Conservation (phyloP, 306 rosid genomes). For the Vachellia pachyceras region DNA sequence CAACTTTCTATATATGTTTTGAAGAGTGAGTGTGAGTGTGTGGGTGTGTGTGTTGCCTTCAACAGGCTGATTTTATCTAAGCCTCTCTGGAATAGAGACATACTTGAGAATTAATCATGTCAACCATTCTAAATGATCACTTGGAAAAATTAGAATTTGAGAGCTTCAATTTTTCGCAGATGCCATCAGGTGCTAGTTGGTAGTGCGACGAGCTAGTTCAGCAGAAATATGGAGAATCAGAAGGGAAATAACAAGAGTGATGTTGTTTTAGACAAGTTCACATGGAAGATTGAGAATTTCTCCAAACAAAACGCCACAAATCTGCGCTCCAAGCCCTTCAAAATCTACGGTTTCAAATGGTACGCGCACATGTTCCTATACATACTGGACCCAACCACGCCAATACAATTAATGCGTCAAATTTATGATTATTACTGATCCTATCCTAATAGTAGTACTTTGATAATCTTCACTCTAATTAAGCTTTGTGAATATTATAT, state of each 20-base stretch:
- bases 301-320: conserved; percentile 38
- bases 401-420: too few relatives aligned
- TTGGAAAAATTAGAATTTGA: too few relatives aligned
- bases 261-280: conserved; percentile 24
- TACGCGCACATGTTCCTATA: not conserved
- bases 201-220: not conserved
- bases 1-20: not conserved
- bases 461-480: not conserved
- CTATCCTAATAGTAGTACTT: too few relatives aligned
- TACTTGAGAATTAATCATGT: too few relatives aligned
- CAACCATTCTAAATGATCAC: too few relatives aligned
- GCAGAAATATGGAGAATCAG: conserved; percentile 25
- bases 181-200: not conserved
- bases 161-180: not conserved
- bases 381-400: too few relatives aligned
- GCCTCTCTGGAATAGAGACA: too few relatives aligned
- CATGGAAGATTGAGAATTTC: conserved; percentile 45
- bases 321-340: conserved; percentile 44
- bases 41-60: too few relatives aligned
- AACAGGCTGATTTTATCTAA: too few relatives aligned
- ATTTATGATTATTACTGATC: too few relatives aligned
- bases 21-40: too few relatives aligned
- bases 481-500: not conserved
- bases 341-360: conserved; percentile 38
- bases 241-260: not conserved